Conservation (phyloP, 73 alveolate genomes). For the Paramecium biaurelia region DNA sequence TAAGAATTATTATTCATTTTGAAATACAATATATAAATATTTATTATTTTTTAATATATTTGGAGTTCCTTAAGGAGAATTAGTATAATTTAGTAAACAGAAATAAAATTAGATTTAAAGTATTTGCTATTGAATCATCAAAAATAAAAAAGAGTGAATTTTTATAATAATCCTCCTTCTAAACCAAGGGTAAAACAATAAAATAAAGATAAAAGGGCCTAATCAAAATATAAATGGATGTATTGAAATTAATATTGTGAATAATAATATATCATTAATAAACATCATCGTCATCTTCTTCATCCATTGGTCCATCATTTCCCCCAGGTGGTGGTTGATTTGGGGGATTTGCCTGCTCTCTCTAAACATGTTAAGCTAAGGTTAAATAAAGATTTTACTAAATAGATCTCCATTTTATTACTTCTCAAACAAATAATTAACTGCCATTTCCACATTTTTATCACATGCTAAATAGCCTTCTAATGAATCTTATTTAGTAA, state of each 20-base stretch:
- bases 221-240: neutral
- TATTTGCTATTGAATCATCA: too few relatives aligned
- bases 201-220: too few relatives aligned
- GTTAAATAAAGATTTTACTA: neutral
- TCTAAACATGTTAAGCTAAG: neutral
- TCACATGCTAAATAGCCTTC: constrained; percentile 65
- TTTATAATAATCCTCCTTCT: too few relatives aligned
- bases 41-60: too few relatives aligned
- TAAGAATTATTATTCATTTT: too few relatives aligned
- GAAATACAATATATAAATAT: too few relatives aligned
- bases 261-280: constrained; percentile 48
- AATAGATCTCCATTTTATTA: constrained; percentile 53
- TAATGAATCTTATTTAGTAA: constrained; percentile 51
- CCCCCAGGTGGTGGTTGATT: constrained; percentile 12
- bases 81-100: too few relatives aligned
- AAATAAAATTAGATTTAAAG: too few relatives aligned
- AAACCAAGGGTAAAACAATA: too few relatives aligned
- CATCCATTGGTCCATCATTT: neutral
- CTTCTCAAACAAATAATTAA: constrained; percentile 50
- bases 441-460: constrained; percentile 59
- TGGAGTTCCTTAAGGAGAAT: too few relatives aligned
- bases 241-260: neutral
- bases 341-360: neutral
- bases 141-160: too few relatives aligned
- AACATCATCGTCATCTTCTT: constrained; percentile 55